Evolutionary conservation across 768 basidiomycete species (phyloP).

Genomic region (Boletales sp.): DNA sequence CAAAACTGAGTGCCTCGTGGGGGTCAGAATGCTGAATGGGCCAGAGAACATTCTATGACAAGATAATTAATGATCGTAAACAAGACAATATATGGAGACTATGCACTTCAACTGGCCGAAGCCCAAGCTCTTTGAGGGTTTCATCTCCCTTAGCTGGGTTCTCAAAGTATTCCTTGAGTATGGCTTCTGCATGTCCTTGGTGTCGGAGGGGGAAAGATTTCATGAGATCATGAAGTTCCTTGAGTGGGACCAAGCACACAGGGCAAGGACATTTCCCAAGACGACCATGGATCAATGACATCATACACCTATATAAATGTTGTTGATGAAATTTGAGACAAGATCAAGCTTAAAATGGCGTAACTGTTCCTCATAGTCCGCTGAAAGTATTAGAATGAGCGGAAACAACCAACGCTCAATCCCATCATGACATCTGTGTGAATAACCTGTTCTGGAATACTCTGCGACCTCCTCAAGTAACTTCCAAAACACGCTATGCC

Average conservation of each 20-base stretch:
- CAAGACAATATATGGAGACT: no score
- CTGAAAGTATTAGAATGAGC: constrained; percentile 35
- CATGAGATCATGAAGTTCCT: constrained; percentile 21
- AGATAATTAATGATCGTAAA: constrained; percentile 32
- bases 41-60: no score
- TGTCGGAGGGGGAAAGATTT: constrained; percentile 15
- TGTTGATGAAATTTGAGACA: no score
- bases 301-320: constrained; percentile 30
- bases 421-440: constrained; percentile 23
- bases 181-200: constrained; percentile 7
- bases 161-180: not conserved
- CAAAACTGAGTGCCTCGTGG: no score
- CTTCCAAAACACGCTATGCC: constrained; percentile 34
- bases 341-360: constrained; percentile 5
- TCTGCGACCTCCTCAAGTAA: constrained; percentile 27
- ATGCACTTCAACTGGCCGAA: constrained; percentile 15
- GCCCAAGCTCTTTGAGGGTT: constrained; percentile 16
- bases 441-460: constrained; percentile 21
- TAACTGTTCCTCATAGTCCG: constrained; percentile 49
- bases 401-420: constrained; percentile 31
- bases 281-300: constrained; percentile 35
- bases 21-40: no score
- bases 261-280: constrained; percentile 34
- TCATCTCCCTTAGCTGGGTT: constrained; percentile 16
- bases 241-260: constrained; percentile 33